Evolutionary conservation across 768 basidiomycete genomes (phyloP).

Genomic region (Pulveroboletus sp.): DNA sequence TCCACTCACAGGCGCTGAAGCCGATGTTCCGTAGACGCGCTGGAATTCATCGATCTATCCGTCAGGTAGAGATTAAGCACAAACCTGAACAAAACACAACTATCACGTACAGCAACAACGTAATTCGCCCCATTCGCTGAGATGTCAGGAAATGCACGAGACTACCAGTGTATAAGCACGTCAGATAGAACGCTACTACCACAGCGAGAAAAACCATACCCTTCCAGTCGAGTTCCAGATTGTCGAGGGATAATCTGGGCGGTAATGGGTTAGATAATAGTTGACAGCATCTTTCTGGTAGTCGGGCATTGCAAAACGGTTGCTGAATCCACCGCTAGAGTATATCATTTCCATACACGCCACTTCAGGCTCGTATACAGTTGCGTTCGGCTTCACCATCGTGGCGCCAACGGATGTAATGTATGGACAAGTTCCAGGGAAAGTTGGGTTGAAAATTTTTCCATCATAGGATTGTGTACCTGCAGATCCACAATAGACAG

Average conservation of each 20-base stretch:
- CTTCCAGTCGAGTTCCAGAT: slow-evolving; percentile 30
- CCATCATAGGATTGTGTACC: slow-evolving; percentile 42
- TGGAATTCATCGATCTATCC: slow-evolving; percentile 16
- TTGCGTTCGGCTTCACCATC: slow-evolving; percentile 39
- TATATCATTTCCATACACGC: slow-evolving; percentile 45
- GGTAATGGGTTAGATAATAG: slow-evolving; percentile 30
- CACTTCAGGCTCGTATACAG: slow-evolving; percentile 47
- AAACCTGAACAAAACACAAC: background rate
- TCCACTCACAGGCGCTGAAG: slow-evolving; percentile 31
- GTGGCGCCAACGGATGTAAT: slow-evolving; percentile 50
- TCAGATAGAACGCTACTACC: slow-evolving; percentile 4
- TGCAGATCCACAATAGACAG: background rate
- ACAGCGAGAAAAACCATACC: slow-evolving; percentile 6
- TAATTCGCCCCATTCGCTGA: slow-evolving; percentile 36
- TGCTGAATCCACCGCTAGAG: slow-evolving; percentile 33
- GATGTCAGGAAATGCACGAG: slow-evolving; percentile 37
- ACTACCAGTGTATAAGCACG: slow-evolving; percentile 22
- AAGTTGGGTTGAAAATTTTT: slow-evolving; percentile 50
- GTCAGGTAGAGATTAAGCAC: background rate
- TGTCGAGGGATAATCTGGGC: slow-evolving; percentile 20
- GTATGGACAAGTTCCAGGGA: slow-evolving; percentile 48
- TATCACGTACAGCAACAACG: slow-evolving; percentile 19
- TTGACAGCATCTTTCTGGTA: slow-evolving; percentile 39
- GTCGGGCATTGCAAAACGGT: slow-evolving; percentile 38
- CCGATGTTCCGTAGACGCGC: slow-evolving; percentile 31